Evolutionary conservation across 768 basidiomycete genomes (phyloP).

Genomic region (Lactarius psammicola): DNA sequence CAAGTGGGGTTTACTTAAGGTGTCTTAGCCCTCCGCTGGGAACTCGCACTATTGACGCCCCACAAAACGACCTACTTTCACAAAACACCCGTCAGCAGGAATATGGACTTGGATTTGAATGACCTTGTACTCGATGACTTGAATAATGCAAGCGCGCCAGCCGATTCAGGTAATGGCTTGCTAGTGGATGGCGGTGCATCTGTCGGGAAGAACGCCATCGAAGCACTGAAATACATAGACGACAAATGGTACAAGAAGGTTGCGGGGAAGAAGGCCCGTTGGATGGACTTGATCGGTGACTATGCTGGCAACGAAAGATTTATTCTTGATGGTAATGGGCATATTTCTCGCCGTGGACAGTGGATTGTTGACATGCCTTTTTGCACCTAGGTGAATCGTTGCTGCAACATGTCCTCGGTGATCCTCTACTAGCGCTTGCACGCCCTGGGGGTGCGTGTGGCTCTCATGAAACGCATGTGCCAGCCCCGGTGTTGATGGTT

Average conservation of each 20-base stretch:
- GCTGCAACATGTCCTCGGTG: conserved; percentile 55
- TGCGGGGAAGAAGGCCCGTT: conserved; percentile 41
- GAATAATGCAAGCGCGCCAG: background rate
- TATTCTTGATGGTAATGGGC: conserved; percentile 54
- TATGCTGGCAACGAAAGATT: conserved; percentile 68
- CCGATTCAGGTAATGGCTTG: background rate
- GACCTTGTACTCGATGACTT: background rate
- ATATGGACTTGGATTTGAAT: background rate
- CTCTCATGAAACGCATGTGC: background rate
- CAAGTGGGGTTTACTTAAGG: background rate
- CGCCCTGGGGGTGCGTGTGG: conserved; percentile 41
- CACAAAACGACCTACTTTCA: too few species aligned
- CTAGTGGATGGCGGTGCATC: background rate
- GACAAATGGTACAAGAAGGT: conserved; percentile 40
- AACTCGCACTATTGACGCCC: background rate
- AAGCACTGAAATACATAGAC: conserved; percentile 38
- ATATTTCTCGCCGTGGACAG: background rate
- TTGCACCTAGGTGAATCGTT: conserved; percentile 56
- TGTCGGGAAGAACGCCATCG: conserved; percentile 6
- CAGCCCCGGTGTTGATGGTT: background rate
- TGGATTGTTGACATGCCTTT: background rate
- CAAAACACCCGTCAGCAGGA: background rate
- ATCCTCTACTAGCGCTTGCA: conserved; percentile 59
- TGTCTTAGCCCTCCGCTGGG: background rate
- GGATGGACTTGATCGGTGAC: conserved; percentile 73